Evolutionary conservation across 1,139 yeast species (phyloP), one percentile per base, ranked within the genome.

Genomic region (Taphrina pruni): DNA sequence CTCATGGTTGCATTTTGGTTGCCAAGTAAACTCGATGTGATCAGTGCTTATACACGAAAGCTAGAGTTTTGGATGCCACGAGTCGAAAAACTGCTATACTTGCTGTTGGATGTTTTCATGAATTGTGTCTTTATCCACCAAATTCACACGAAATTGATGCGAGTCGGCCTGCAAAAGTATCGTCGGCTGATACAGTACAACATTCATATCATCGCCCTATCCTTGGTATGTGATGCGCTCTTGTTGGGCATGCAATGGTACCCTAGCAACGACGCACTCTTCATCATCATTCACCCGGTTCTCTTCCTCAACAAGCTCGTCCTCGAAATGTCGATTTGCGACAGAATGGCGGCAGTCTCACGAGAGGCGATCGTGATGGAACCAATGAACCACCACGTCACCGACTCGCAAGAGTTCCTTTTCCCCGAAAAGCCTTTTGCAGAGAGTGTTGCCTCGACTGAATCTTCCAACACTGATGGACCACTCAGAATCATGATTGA

Each of bases 271-370:
- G 38, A 43, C 56, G 32, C n/a, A 21, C 48, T 60, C 50, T 60
- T 60, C 38, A 60, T 60, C 56, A 38, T 60, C 35, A 43, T 60
- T 36, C 65, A 60, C 21, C 65, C 65, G 9, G 65, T 60, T 14
- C 32, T 50, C 12, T 60, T 26, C 21, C 65, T 60, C 57, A 60
- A 60, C 32, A 60, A 60, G 21, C 48, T 60, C 35, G 26, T 60
- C 26, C 65, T 60, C 38, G 65, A 60, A 50, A 51, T 51, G 50
- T 51, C 65, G 2, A 39, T 60, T n/a, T 36, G 56, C n/a, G 48
- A 35, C 50, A 60, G 39, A 39, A 60, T 60, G 65, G 65, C 48
- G 36, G 46, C 38, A 8, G 65, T 60, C 1, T 60, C 65, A 9
- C 32, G 50, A 39, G 65, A 60, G 26, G 57, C 54, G 7, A 50